Evolutionary conservation across 768 basidiomycete genomes (phyloP), one percentile per base, ranked within the genome.

Genomic region (Mycena leptocephala): DNA sequence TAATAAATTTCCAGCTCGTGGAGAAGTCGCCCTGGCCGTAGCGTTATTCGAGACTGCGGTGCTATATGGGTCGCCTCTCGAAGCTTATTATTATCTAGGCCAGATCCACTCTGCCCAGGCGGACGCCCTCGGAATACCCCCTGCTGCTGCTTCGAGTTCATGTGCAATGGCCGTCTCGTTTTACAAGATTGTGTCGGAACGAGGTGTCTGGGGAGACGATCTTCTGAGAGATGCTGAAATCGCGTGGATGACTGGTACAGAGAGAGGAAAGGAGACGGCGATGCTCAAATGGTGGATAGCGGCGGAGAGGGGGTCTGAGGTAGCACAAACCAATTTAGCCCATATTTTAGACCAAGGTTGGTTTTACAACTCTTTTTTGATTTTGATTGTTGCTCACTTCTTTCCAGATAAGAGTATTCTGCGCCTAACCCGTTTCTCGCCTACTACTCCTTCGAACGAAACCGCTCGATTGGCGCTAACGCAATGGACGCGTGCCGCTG

Each of bases 221-320:
- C 89, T 96, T 63, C 81, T 98, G 32, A 89, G 91, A 41, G 96
- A 98, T 51, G 97, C 96, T 6, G 95, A 96, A 79, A 86, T 87
- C 66, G 89, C 90, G 7, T 97, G 96, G 96, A 88, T 88, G 82
- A 89, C 92, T 37, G 92, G 90, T 14, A 91, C 91, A 2, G 93
- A 94, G 48, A 87, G 92, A 55, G 95, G 95, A 37, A 93, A 93
- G 81, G 93, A 96, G 77, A 89, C 91, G 66, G 98, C 98, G 3
- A 93, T 99, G 86, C 85, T 99, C 37, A 93, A 95, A 61, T 99
- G 98, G 96, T 96, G 94, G 95, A 91, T 98, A 64, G 96, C 97
- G 37, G 96, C 96, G 11, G 98, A 99, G 86, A 87, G 95, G 75
- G 98, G 98, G 0, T 94, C 91, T 32, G 98, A 99, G 84, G 89